Evolutionary conservation across 208 protist genomes (phyloP).

Genomic region (Wallacemonas collosoma): DNA sequence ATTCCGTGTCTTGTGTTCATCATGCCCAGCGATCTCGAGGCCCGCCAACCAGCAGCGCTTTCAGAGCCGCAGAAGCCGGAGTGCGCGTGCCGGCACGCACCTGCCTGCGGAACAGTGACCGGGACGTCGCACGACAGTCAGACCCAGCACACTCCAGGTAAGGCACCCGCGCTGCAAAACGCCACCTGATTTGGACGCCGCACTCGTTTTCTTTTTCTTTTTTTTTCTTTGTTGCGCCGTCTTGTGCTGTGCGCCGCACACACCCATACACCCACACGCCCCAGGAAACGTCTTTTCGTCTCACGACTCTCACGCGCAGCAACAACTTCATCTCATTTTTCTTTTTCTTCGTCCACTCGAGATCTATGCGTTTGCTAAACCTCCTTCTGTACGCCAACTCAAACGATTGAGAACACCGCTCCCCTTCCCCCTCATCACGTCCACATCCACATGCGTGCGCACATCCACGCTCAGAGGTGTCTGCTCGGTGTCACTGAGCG

Average conservation of each 20-base stretch:
- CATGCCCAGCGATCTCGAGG: conserved; percentile 5
- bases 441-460: too few species aligned
- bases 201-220: conserved; percentile 19
- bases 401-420: too few species aligned
- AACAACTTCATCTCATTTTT: too few species aligned
- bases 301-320: too few species aligned
- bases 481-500: too few species aligned
- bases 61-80: conserved; percentile 41
- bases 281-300: too few species aligned
- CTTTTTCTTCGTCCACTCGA: too few species aligned
- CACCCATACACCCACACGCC: background rate
- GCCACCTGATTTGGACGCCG: background rate
- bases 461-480: too few species aligned
- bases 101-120: conserved; percentile 21
- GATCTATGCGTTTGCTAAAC: too few species aligned
- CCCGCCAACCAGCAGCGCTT: conserved; percentile 21
- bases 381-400: too few species aligned
- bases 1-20: background rate
- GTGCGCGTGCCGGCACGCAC: conserved; percentile 28
- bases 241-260: background rate
- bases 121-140: background rate
- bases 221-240: background rate
- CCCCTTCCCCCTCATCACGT: too few species aligned
- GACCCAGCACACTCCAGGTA: conserved; percentile 15
- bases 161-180: conserved; percentile 30